Conservation (phyloP, 140 eudicot genomes). For the Cichorium intybus region DNA sequence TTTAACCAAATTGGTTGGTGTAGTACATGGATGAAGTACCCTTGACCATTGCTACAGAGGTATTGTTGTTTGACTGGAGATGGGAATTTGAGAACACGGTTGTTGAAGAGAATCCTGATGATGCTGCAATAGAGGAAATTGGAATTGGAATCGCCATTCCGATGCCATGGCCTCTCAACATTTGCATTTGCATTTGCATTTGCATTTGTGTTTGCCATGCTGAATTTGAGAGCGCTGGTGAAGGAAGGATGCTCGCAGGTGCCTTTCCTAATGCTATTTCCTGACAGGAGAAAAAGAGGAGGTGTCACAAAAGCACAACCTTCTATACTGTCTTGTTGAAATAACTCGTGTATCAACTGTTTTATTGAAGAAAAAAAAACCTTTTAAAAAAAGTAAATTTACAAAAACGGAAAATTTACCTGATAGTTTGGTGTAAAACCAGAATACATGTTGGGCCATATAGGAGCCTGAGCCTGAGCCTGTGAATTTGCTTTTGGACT, state of each 20-base stretch:
- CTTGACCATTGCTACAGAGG: background rate
- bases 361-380: too few species aligned
- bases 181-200: constrained; percentile 29
- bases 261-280: constrained; percentile 24
- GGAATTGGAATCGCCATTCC: constrained; percentile 19
- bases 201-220: constrained; percentile 38
- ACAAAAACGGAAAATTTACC: constrained; percentile 39
- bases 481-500: constrained; percentile 25
- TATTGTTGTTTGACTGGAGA: constrained; percentile 16
- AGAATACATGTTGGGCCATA: constrained; percentile 39
- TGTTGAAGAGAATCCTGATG: constrained; percentile 54
- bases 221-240: constrained; percentile 20
- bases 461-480: constrained; percentile 42
- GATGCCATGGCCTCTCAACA: constrained; percentile 19
- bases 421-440: constrained; percentile 44
- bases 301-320: too few species aligned
- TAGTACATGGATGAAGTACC: constrained; percentile 23
- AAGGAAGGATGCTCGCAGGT: constrained; percentile 12
- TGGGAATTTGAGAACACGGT: constrained; percentile 6
- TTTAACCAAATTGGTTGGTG: constrained; percentile 29
- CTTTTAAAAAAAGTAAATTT: background rate
- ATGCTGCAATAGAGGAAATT: constrained; percentile 38
- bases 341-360: too few species aligned
- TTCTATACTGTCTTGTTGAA: too few species aligned
- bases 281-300: constrained; percentile 18